Conservation (phyloP, 345 rosid species). For the Luvunga scandens region DNA sequence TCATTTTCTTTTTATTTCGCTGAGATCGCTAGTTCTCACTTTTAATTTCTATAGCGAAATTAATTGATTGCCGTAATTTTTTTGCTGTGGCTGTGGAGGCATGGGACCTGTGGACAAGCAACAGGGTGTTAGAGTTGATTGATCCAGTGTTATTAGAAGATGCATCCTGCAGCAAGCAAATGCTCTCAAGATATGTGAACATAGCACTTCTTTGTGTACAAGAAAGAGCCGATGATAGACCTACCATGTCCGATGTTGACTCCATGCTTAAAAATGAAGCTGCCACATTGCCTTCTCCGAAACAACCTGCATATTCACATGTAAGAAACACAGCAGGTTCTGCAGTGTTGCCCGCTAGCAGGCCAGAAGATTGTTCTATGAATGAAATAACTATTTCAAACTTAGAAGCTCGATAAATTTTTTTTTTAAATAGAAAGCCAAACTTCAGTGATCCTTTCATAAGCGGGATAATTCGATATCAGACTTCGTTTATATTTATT, state of each 20-base stretch:
- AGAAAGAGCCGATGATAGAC: slow-evolving; percentile 25
- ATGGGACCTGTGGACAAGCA: background rate
- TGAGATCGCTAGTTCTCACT: too few relatives aligned
- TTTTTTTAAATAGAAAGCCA: background rate
- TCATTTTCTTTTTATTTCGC: too few relatives aligned
- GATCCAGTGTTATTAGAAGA: background rate
- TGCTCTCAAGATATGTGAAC: background rate
- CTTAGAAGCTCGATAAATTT: background rate
- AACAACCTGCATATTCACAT: slow-evolving; percentile 21
- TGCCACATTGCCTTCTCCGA: slow-evolving; percentile 2
- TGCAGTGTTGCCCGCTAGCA: background rate
- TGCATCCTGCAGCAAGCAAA: background rate
- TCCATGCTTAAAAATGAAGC: slow-evolving; percentile 22
- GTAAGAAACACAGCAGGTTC: background rate
- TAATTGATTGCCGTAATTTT: too few relatives aligned
- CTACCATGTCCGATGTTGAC: slow-evolving; percentile 21
- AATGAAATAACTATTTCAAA: background rate
- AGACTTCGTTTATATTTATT: too few relatives aligned
- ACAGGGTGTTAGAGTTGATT: background rate
- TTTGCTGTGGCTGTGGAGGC: background rate
- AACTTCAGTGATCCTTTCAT: too few relatives aligned
- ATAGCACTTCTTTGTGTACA: background rate
- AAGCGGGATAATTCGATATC: too few relatives aligned
- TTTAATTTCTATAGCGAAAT: too few relatives aligned
- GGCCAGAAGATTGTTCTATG: background rate